These are phyloP conservation scores for Colletotrichum musicola DNA, from an alignment of 2,329 filamentous ascomycete species.

Conservation along the genomic window DNA sequence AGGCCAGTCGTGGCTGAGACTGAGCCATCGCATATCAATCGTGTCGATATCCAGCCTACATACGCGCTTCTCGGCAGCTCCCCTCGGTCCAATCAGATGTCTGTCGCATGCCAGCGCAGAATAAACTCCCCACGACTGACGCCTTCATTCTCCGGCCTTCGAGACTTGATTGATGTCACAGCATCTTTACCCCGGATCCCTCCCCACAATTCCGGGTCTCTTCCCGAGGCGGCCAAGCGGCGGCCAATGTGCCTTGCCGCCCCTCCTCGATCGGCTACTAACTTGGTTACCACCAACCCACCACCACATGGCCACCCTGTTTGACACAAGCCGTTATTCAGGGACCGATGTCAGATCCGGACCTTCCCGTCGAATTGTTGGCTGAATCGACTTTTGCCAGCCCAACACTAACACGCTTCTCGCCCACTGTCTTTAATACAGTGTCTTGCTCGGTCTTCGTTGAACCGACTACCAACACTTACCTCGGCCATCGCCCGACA, in stretches of 20 bases:
- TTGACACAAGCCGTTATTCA: slow-evolving; percentile 21
- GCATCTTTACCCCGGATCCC: slow-evolving; percentile 24
- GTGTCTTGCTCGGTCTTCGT: not conserved
- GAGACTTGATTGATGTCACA: slow-evolving; percentile 32
- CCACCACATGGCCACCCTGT: slow-evolving; percentile 38
- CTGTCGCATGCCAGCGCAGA: slow-evolving; percentile 26
- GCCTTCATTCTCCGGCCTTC: not conserved
- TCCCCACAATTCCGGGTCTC: slow-evolving; percentile 35
- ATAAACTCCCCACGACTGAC: not conserved
- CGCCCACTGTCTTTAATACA: not conserved
- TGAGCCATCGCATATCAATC: not conserved
- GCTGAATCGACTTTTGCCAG: slow-evolving; percentile 1
- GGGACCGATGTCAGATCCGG: slow-evolving; percentile 19
- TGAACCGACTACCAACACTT: not conserved
- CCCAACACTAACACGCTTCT: not conserved
- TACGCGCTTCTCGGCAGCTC: not conserved
- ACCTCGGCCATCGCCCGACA: not conserved
- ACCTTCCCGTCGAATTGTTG: slow-evolving; percentile 17
- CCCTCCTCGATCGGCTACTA: slow-evolving; percentile 33
- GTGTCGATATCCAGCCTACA: not conserved
- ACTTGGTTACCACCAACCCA: slow-evolving; percentile 29
- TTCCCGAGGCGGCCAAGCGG: slow-evolving; percentile 38
- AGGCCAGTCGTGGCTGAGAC: slow-evolving; percentile 16
- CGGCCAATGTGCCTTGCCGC: slow-evolving; percentile 36
- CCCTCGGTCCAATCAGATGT: slow-evolving; percentile 9